phyloP scores from a whole-genome alignment of 1,284 basidiomycete species.

The Bothia castanella region DNA sequence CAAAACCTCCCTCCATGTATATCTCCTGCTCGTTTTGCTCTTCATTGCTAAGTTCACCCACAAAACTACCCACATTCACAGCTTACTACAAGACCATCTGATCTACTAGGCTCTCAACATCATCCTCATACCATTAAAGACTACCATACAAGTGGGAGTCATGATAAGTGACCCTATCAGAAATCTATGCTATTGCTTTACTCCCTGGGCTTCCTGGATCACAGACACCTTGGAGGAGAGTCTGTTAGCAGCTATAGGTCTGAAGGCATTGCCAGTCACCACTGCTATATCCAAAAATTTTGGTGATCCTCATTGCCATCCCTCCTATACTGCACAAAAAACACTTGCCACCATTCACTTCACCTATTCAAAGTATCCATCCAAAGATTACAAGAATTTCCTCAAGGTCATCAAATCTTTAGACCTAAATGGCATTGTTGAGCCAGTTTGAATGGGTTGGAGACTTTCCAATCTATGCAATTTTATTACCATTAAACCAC shows the following conservation, averaged over 20 bases:
- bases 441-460: slow-evolving; percentile 14
- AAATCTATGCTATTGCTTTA: slow-evolving; percentile 7
- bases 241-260: not conserved
- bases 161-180: slow-evolving; percentile 32
- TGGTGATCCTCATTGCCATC: not conserved
- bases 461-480: slow-evolving; percentile 1
- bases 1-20: not conserved
- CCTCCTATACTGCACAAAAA: not conserved
- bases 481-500: slow-evolving; percentile 5
- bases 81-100: slow-evolving; percentile 1
- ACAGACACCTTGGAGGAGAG: slow-evolving; percentile 5
- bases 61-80: not conserved
- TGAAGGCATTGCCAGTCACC: slow-evolving; percentile 1
- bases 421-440: slow-evolving; percentile 7
- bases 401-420: slow-evolving; percentile 2
- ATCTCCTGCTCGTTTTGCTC: not conserved
- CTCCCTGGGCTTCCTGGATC: slow-evolving; percentile 2
- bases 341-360: not conserved
- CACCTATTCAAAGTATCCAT: not conserved
- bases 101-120: slow-evolving; percentile 32
- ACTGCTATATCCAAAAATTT: slow-evolving; percentile 6
- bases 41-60: not conserved
- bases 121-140: slow-evolving; percentile 30
- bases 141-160: slow-evolving; percentile 24
- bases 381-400: slow-evolving; percentile 3